Evolutionary conservation across 805 yeast species (phyloP), one percentile per base, ranked within the genome.

Genomic region (Millerozyma acaciae): DNA sequence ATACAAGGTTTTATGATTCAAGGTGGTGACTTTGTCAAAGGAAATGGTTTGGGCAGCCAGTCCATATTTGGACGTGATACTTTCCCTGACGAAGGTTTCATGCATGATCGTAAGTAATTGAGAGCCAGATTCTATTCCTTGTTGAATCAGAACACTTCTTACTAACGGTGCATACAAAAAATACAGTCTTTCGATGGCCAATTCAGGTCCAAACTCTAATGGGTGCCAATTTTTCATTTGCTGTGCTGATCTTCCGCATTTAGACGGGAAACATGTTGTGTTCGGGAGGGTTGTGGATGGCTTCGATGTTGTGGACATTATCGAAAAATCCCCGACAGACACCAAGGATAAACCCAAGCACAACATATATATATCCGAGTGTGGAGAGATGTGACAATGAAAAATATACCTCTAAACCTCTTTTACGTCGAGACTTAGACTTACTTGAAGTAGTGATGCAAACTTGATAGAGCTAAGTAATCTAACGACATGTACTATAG

Each of bases 181-280:
- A 26, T 50, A 51, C 49, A 42, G 45, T 6, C 42, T 64, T 8
- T 45, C 63, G 2, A 62, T 65, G 68, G 69, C 69, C 42, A 65
- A 65, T 36, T 48, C 96, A 42, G 96, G 96, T 50, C 94, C 95
- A 62, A 84, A 84, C 80, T 82, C 95, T 70, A 87, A 87, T 71
- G 96, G 96, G 40, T 86, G 95, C 38, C 96, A 87, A 69, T 86
- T 87, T 68, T 87, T 87, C 77, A 80, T 87, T 70, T 38, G 42
- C 26, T 87, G 96, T 64, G 84, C 95, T 37, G 89, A 84, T 33
- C 73, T 81, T 47, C 83, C 93, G 40, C 85, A 93, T 87, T 76
- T 89, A 63, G 94, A 88, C 56, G 96, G 95, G 44, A 80, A 82
- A 68, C 95, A 88, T 75, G 95, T 86, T 56, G 96, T 89, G 40